Conservation (phyloP, 2,329 filamentous ascomycete species). For the Scopulariopsis brevicaulis region DNA sequence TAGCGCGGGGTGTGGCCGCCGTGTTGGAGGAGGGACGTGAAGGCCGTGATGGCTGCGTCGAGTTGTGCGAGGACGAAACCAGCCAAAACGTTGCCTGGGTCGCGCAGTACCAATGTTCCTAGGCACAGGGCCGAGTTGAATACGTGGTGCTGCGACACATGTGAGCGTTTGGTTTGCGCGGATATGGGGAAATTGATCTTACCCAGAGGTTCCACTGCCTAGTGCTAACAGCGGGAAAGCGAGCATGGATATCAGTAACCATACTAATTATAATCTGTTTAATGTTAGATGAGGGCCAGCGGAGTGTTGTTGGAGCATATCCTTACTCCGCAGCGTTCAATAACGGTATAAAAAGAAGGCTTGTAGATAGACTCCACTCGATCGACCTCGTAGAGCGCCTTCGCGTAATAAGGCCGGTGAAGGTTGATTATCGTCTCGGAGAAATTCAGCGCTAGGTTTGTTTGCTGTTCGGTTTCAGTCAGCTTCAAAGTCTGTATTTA, state of each 20-base stretch:
- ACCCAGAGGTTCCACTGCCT: not conserved
- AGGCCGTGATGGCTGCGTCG: not conserved
- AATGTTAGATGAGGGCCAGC: not conserved
- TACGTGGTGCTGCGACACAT: not conserved
- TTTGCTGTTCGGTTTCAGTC: not conserved
- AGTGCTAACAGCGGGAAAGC: not conserved
- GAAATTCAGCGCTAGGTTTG: not conserved
- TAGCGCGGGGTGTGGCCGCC: not conserved
- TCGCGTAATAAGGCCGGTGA: not conserved
- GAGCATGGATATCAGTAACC: not conserved
- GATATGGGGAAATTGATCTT: not conserved
- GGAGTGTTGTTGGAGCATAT: not conserved
- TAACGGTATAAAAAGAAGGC: not conserved
- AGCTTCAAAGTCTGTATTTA: not conserved
- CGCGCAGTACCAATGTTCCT: not conserved
- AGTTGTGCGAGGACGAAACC: not conserved
- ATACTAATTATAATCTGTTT: not conserved
- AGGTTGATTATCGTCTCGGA: not conserved
- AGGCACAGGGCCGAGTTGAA: not conserved
- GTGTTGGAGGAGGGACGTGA: not conserved
- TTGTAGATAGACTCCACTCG: not conserved
- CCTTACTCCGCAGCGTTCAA: not conserved
- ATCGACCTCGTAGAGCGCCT: not conserved
- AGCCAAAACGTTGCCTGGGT: not conserved
- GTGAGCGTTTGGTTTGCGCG: not conserved